Base-by-base conservation (phyloP, 345 rosid genomes). In the Anastatica hierochuntica region DNA sequence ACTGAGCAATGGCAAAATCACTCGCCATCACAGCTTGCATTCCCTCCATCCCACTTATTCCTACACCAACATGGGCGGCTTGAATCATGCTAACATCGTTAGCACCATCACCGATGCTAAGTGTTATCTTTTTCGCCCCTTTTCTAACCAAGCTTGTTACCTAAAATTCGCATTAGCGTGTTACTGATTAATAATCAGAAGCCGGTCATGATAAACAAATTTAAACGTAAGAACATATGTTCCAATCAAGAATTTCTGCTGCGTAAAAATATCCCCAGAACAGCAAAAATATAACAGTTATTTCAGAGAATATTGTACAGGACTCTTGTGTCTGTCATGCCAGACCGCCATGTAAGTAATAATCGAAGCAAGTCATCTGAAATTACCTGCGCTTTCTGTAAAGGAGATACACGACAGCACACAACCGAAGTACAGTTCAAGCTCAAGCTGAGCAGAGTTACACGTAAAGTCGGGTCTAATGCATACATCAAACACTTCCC, bases 1-100 rank as follows among this genome's bases (percentile, higher is more conserved):
- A 92, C 73, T 92, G 98, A 16, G 98, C 95, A 62, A 92, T 88
- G 33, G 98, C 90, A 78, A 88, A 88, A 72, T 92, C 98, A 79
- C 98, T 92, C 38, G 98, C 95, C 98, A 92, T 92, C 61, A 88
- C 98, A 17, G 96, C 98, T 77, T 92, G 96, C 96, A 88, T 88
- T 58, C 98, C 96, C 66, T 92, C 98, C 74, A 79, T 24, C 51
- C 98, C 96, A 66, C 98, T 92, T 60, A 92, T 92, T 53, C 98
- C 98, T 58, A 92, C 74, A 31, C 96, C 98, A 66, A 92, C 83
- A 70, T 92, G 96, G 61, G 98, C 96, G 24, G 96, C 98, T 77
- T 92, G 98, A 68, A 92, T 88, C 98, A 92, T 92, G 78, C 96
- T 83, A 61, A 92, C 98, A 69, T 88, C 98, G 61, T 92, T 92